Conservation (phyloP, 2,329 filamentous ascomycete species). For the Fusarium xylarioides region DNA sequence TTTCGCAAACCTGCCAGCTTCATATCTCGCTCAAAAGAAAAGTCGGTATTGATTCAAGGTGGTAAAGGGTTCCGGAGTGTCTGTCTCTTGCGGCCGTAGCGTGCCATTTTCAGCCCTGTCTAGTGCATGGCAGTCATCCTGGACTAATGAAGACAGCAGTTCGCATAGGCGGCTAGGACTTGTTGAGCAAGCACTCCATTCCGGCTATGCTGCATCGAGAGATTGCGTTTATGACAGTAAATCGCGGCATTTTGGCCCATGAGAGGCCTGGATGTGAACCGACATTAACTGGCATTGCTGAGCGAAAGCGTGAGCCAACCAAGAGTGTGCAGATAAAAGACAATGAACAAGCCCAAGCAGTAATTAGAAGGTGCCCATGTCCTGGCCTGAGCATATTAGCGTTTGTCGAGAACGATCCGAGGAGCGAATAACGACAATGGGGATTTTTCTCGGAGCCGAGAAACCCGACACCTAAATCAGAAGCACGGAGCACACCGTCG, state of each 20-base stretch:
- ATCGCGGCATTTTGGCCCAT: conserved; percentile 4
- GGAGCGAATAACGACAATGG: conserved; percentile 3
- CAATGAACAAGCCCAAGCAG: background rate
- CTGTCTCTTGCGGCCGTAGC: background rate
- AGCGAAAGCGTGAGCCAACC: background rate
- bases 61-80: background rate
- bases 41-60: background rate
- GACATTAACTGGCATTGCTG: background rate
- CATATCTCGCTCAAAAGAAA: background rate
- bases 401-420: background rate
- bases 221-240: background rate
- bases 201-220: conserved; percentile 7
- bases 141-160: conserved; percentile 12
- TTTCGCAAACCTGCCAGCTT: background rate
- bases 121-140: conserved; percentile 6
- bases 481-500: conserved; percentile 31
- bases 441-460: conserved; percentile 36
- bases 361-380: background rate
- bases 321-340: background rate
- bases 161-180: background rate
- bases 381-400: background rate
- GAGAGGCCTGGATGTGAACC: background rate
- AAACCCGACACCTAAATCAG: conserved; percentile 20
- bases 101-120: conserved; percentile 36
- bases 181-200: conserved; percentile 19